Base-by-base conservation (phyloP, 2,329 filamentous ascomycete species). In the Colletotrichum somersetense region DNA sequence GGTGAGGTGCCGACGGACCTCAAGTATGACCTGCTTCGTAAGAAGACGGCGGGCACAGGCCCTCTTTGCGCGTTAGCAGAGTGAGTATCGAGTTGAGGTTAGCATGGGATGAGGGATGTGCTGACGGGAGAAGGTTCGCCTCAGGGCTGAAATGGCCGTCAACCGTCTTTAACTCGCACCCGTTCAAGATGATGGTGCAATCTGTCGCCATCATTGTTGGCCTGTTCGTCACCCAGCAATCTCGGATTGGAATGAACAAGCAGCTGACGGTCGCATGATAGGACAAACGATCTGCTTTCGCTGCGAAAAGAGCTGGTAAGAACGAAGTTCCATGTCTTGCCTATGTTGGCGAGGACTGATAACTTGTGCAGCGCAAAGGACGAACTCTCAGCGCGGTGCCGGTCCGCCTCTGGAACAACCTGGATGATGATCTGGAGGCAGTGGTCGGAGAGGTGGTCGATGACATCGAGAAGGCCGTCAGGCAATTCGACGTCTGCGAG, bases 221-320 rank as follows among this genome's bases (percentile, higher is more conserved):
- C 26, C 23, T 70, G 72, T 74, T 35, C 44, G 72, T 66, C 23
- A 8, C 10, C 6, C 16, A n/a, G 6, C 1, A 20, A 5, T n/a
- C 1, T 11, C n/a, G n/a, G 7, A 23, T 8, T 20, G 23, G 44
- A 18, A 11, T 38, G 16, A 18, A 5, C 10, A 20, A 8, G 26
- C 12, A 40, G 35, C 57, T 71, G 58, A 72, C 55, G 23, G 14
- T 5, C 30, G 7, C 30, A 2, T 8, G 33, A n/a, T 16, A 73
- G 72, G 35, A 74, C 72, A 16, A 74, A 74, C 20, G 72, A 74
- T 40, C 44, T 74, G 48, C 53, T 74, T 11, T 74, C 72, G 1
- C 20, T 74, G 56, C 56, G 42, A 8, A 74, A 73, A 33, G 72
- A 74, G 40, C 23, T 74, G 52, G 72, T 74, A 40, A 44, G 72